Conservation (phyloP, 176 grass and related monocot species). For the Phyllostachys edulis region DNA sequence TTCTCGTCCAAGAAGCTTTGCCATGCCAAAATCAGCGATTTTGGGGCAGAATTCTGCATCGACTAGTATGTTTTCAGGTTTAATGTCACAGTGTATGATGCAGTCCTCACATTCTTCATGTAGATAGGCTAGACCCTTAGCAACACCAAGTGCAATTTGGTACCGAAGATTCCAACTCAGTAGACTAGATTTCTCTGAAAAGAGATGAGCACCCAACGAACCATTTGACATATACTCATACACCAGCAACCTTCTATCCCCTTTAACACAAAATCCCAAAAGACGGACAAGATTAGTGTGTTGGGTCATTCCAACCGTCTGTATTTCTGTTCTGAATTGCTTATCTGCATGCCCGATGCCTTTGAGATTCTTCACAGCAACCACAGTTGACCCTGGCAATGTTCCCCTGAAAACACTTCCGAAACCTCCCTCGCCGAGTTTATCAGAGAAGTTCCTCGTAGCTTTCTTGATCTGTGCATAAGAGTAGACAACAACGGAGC, state of each 20-base stretch:
- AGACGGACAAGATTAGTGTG: slow-evolving; percentile 55
- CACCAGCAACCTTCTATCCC: background rate
- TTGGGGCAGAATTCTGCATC: no score
- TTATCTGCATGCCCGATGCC: slow-evolving; percentile 37
- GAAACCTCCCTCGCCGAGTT: slow-evolving; percentile 53
- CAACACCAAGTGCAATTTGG: slow-evolving; percentile 16
- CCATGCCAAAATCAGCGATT: no score
- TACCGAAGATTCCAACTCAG: slow-evolving; percentile 35
- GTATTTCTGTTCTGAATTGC: slow-evolving; percentile 60
- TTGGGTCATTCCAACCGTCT: slow-evolving; percentile 52
- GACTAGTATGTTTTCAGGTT: no score
- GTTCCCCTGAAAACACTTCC: slow-evolving; percentile 52
- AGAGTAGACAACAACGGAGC: slow-evolving; percentile 31
- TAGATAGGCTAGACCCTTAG: slow-evolving; percentile 37
- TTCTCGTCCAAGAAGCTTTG: no score
- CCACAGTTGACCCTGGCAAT: slow-evolving; percentile 8
- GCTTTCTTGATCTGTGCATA: slow-evolving; percentile 36
- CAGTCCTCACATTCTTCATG: slow-evolving; percentile 41
- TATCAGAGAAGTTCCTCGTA: slow-evolving; percentile 43
- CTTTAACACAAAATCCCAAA: slow-evolving; percentile 28
- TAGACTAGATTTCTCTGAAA: background rate
- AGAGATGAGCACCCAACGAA: slow-evolving; percentile 21
- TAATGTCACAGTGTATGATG: no score
- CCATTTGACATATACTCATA: slow-evolving; percentile 24
- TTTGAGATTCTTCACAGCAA: slow-evolving; percentile 57